Evolutionary conservation across 176 grass and related monocot species (phyloP), one percentile per base, ranked within the genome.

Genomic region (Carex pumila): DNA sequence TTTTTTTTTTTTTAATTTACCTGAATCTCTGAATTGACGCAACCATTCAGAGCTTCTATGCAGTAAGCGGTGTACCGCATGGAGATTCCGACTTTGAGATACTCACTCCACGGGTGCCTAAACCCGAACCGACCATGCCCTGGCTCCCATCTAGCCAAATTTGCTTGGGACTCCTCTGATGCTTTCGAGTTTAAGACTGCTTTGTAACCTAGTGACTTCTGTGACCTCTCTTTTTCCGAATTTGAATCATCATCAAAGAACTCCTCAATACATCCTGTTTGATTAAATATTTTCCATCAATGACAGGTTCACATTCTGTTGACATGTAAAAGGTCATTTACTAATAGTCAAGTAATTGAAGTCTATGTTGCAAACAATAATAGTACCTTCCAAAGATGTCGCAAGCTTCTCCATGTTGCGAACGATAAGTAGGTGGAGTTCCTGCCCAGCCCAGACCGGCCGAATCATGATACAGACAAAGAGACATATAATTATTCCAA

Each of bases 121-220:
- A 95, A 98, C 39, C 86, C 80, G 75, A 98, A 98, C 18, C 22
- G 39, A 43, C 96, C 91, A 80, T 98, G 92, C 14, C 79, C 70
- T 14, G 91, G 96, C 65, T 98, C 96, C 96, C 96, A 98, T 83
- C 88, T 87, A 18, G 96, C 96, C 49, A 98, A 88, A 90, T 95
- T 95, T 62, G 89, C 89, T 61, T 98, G 93, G 56, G 96, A 86
- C 61, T 98, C 96, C 84, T 98, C 96, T 7, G 91, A 86, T 18
- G 93, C 91, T 88, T 98, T 95, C 43, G 96, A 90, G 81, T 93
- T 98, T 45, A 98, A 88, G 59, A 98, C 89, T 49, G 91, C 94
- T 89, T 90, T 90, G 91, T 93, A 98, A 5, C 91, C 93, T 6
- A 90, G 89, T 4, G 84, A 83, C 65, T 86, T 87, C 50, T 65